phyloP scores from a whole-genome alignment of 2,329 filamentous ascomycete species.

The Acarospora socialis region DNA sequence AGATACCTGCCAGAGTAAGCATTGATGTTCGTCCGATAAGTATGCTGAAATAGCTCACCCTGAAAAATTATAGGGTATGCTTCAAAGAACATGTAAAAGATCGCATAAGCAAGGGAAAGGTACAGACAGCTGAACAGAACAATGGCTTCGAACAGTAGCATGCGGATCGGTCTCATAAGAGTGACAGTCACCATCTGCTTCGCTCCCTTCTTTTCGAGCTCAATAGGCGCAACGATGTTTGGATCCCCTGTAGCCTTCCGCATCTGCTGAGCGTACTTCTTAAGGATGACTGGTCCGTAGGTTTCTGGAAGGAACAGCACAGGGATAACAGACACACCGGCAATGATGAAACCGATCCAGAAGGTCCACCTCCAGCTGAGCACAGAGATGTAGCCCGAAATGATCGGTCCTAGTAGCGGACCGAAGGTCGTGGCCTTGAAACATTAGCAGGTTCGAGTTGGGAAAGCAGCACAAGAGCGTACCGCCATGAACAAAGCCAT shows the following conservation, averaged over 20 bases:
- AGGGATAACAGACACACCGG: slow-evolving; percentile 41
- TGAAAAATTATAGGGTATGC: slow-evolving; percentile 59
- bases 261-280: slow-evolving; percentile 41
- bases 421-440: slow-evolving; percentile 24
- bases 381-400: slow-evolving; percentile 29
- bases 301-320: slow-evolving; percentile 53
- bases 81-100: slow-evolving; percentile 63
- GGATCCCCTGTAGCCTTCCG: slow-evolving; percentile 40
- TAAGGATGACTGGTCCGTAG: slow-evolving; percentile 44
- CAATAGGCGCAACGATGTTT: slow-evolving; percentile 44
- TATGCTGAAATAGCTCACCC: slow-evolving; percentile 13
- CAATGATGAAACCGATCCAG: slow-evolving; percentile 52
- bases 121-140: slow-evolving; percentile 57
- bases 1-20: slow-evolving; percentile 39
- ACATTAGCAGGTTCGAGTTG: background rate
- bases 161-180: slow-evolving; percentile 55
- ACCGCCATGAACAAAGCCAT: slow-evolving; percentile 27
- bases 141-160: slow-evolving; percentile 59
- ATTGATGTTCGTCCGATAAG: slow-evolving; percentile 1
- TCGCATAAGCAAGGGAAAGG: slow-evolving; percentile 53
- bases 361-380: slow-evolving; percentile 35
- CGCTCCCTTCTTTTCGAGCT: slow-evolving; percentile 45
- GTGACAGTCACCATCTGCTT: slow-evolving; percentile 53
- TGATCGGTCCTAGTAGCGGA: slow-evolving; percentile 28
- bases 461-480: slow-evolving; percentile 12